These are phyloP conservation scores for Recurvomyces mirabilis DNA, from an alignment of 495 filamentous ascomycete species.

Conservation along the genomic window DNA sequence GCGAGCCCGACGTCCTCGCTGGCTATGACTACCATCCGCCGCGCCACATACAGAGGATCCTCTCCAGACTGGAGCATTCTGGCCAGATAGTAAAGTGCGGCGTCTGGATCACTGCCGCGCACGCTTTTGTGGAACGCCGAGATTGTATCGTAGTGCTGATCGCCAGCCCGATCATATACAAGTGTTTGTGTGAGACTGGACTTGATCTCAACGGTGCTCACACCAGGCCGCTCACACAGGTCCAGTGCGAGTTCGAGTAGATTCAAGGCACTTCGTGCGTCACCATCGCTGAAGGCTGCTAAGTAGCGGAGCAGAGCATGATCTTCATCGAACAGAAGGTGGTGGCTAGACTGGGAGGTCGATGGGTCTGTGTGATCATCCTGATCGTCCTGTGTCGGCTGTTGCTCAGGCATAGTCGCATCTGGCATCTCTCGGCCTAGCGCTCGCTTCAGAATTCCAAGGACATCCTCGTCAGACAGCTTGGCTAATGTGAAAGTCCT, in stretches of 20 bases:
- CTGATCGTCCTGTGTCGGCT: constrained; percentile 4
- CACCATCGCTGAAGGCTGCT: constrained; percentile 75
- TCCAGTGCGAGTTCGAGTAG: constrained; percentile 77
- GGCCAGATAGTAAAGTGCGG: constrained; percentile 81
- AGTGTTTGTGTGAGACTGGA: constrained; percentile 73
- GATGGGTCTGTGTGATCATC: not conserved
- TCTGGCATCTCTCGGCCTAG: constrained; percentile 32
- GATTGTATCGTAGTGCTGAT: constrained; percentile 93
- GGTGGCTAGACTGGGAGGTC: constrained; percentile 32
- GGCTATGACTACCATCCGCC: constrained; percentile 81
- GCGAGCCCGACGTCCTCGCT: constrained; percentile 89
- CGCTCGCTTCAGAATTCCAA: constrained; percentile 62
- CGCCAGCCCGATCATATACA: constrained; percentile 87
- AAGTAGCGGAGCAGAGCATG: constrained; percentile 58
- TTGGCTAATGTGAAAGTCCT: constrained; percentile 76
- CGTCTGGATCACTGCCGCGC: constrained; percentile 75
- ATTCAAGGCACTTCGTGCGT: constrained; percentile 86
- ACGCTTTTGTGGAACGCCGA: constrained; percentile 95
- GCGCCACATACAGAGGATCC: constrained; percentile 83
- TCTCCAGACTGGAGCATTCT: constrained; percentile 96
- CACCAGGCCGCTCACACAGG: constrained; percentile 40
- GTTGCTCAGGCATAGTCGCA: constrained; percentile 14
- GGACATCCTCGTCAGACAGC: constrained; percentile 58
- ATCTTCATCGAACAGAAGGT: constrained; percentile 58
- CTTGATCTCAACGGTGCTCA: constrained; percentile 60